Base-by-base conservation (phyloP, 2,329 filamentous ascomycete genomes). In the Tolypocladium amazonense region DNA sequence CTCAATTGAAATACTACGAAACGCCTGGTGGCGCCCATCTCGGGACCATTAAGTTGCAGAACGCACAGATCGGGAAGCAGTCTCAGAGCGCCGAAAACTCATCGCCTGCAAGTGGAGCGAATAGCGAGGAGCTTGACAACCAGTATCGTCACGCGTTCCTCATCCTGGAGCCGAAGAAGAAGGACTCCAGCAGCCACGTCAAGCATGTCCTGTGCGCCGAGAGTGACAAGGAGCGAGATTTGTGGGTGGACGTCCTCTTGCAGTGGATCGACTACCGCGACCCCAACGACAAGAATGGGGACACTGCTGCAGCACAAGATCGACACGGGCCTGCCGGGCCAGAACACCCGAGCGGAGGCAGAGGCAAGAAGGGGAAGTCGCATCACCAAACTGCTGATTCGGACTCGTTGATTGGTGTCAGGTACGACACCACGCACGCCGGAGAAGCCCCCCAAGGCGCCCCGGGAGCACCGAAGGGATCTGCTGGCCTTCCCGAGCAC, bases 81-180 rank as follows among this genome's bases (percentile, higher is more conserved):
- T 89, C 89, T 1, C 71, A 73, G 45, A 69, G 60, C 58, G 65
- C 61, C 58, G 73, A 74, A 8, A 82, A 80, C 58, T 81, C 84
- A 38, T 86, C 88, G 18, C 84, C 87, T 5, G 81, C 82, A n/a
- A 78, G 79, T 4, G 72, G 69, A 1, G 69, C 74, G 25, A 76
- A 68, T 59, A 80, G 84, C 23, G 91, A 95, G 53, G 92, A 96
- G 59, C 77, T 85, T 56, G 94, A 97, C 62, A 95, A 95, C 69
- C 91, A 97, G 72, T 99, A 96, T 71, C 88, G 94, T 7, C 94
- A 99, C 75, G 94, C 94, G 0, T 99, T 99, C 76, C 79, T 97
- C 54, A 89, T 99, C 58, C 73, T 97, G 58, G 94, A 99, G 70
- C 93, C 93, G 1, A 99, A 99, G 78, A 91, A 92, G 73, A 97